Percentiles rank a stretch among this genome's conserved stretches.
These are phyloP conservation scores for barrel medic (Medicago truncatula) DNA, from an alignment of 306 rosid genomes.

Conservation along the genomic window MtrunA17r5.0-ANR NC_053042.1:4223501-4224000, in stretches of 20 bases:
- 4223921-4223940: no score
- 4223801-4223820: slow-evolving; percentile 49
- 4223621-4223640: no score
- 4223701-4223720: slow-evolving; percentile 26
- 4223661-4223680: slow-evolving; percentile 25
- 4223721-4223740: slow-evolving; percentile 27
- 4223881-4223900: slow-evolving; percentile 40
- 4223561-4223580: no score
- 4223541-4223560: no score
- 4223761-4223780: slow-evolving; percentile 19
- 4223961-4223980: no score
- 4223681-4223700: slow-evolving; percentile 31
- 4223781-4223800: slow-evolving; percentile 50
- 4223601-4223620: no score
- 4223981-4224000: background rate
- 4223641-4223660: slow-evolving; percentile 14
- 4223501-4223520: no score
- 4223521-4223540: no score
- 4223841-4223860: slow-evolving; percentile 54
- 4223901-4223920: no score
- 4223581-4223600: no score
- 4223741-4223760: slow-evolving; percentile 35
- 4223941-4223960: no score
- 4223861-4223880: slow-evolving; percentile 53
- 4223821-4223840: slow-evolving; percentile 36